These are phyloP conservation scores for Colletotrichum magnum DNA, from an alignment of 2,329 filamentous ascomycete species.

Conservation along the genomic window DNA sequence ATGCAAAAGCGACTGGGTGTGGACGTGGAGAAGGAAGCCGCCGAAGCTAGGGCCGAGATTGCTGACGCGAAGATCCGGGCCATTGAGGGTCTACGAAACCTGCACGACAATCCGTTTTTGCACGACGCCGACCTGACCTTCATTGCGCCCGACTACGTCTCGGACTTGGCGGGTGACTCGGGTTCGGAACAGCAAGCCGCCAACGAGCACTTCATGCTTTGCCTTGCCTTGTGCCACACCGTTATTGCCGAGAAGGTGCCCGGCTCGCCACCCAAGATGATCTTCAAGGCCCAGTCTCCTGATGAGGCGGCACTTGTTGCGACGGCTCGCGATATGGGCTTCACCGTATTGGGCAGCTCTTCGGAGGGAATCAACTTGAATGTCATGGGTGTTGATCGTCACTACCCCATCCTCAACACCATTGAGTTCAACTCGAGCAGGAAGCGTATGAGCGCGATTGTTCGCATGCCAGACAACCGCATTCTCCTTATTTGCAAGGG, in stretches of 20 bases:
- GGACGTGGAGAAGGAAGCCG: conserved; percentile 85
- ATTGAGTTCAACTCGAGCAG: conserved; percentile 97
- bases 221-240: conserved; percentile 94
- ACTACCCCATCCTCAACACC: conserved; percentile 91
- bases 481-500: conserved; percentile 98
- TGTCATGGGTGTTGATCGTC: conserved; percentile 85
- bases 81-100: conserved; percentile 78
- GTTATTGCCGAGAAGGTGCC: conserved; percentile 92
- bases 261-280: conserved; percentile 90
- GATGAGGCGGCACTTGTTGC: conserved; percentile 96
- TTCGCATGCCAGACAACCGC: conserved; percentile 90
- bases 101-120: conserved; percentile 92
- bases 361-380: conserved; percentile 88
- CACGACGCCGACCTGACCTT: conserved; percentile 93
- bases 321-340: conserved; percentile 95
- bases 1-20: conserved; percentile 94
- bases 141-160: conserved; percentile 89
- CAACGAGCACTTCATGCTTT: conserved; percentile 93
- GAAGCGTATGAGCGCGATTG: conserved; percentile 98
- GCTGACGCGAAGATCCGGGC: conserved; percentile 81
- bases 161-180: conserved; percentile 83
- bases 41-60: conserved; percentile 82
- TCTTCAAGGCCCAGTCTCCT: conserved; percentile 97
- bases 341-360: conserved; percentile 87
- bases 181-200: conserved; percentile 82